These are phyloP conservation scores for Chloris gayana DNA, from an alignment of 176 grass and related monocot genomes.

Conservation along the genomic window DNA sequence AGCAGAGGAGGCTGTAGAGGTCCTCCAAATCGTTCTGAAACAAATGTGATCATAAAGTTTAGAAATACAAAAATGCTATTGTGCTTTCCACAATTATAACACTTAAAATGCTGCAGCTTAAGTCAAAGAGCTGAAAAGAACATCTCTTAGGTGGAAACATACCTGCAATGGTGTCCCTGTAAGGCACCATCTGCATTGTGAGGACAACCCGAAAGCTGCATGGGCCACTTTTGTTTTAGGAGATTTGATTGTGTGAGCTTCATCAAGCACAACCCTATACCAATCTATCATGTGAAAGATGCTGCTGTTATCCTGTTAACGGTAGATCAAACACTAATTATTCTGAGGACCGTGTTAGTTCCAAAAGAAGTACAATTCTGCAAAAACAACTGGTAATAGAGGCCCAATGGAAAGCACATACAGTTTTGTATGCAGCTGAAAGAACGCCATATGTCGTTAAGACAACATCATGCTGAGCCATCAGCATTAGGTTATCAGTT, in stretches of 20 bases:
- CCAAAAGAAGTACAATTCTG: background rate
- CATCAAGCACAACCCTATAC: constrained; percentile 90
- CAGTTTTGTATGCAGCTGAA: constrained; percentile 59
- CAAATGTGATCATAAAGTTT: background rate
- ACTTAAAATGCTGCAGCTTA: constrained; percentile 1
- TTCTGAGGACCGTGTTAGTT: background rate
- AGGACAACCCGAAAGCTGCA: constrained; percentile 67
- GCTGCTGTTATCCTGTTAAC: constrained; percentile 58
- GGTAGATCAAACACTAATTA: no score
- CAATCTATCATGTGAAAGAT: constrained; percentile 80
- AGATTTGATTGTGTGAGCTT: constrained; percentile 89
- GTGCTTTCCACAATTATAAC: background rate
- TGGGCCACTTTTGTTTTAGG: constrained; percentile 73
- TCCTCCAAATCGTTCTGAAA: constrained; percentile 92
- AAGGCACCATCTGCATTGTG: constrained; percentile 93
- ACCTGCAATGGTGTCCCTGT: constrained; percentile 94
- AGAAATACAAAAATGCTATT: constrained; percentile 11
- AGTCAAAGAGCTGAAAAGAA: constrained; percentile 8
- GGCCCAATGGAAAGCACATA: constrained; percentile 39
- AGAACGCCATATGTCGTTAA: constrained; percentile 86
- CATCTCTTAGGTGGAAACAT: background rate
- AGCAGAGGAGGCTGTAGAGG: constrained; percentile 91
- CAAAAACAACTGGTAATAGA: background rate
- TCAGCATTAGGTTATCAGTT: constrained; percentile 56
- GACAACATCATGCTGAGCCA: constrained; percentile 70